phyloP scores from a whole-genome alignment of 345 rosid species.

The Pistacia vera region DNA sequence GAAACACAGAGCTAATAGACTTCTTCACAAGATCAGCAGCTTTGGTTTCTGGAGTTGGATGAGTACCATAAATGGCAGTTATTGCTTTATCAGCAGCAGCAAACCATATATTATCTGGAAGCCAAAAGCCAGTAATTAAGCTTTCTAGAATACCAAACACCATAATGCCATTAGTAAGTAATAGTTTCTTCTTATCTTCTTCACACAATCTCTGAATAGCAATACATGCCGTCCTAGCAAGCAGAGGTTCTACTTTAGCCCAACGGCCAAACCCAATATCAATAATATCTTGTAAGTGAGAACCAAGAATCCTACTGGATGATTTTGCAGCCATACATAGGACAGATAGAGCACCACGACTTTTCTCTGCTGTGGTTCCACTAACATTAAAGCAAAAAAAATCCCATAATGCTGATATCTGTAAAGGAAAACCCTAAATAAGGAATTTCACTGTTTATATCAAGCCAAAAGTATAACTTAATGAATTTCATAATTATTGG shows the following conservation, averaged over 20 bases:
- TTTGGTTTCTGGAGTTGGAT: slow-evolving; percentile 87
- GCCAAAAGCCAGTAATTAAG: slow-evolving; percentile 81
- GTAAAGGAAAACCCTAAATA: slow-evolving; percentile 26
- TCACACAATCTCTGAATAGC: slow-evolving; percentile 86
- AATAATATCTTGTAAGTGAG: slow-evolving; percentile 90
- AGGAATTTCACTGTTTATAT: neutral
- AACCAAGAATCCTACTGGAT: slow-evolving; percentile 72
- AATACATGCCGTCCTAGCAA: slow-evolving; percentile 89
- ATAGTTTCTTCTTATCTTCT: slow-evolving; percentile 77
- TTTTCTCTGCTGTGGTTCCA: slow-evolving; percentile 89
- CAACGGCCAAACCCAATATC: slow-evolving; percentile 99
- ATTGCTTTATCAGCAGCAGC: slow-evolving; percentile 96
- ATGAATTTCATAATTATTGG: neutral
- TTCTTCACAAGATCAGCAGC: slow-evolving; percentile 73
- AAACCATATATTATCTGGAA: slow-evolving; percentile 86
- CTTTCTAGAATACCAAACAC: slow-evolving; percentile 76
- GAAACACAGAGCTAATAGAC: slow-evolving; percentile 63
- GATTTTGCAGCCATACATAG: slow-evolving; percentile 99
- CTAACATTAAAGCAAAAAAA: slow-evolving; percentile 89
- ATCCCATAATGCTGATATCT: slow-evolving; percentile 96
- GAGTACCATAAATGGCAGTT: slow-evolving; percentile 67
- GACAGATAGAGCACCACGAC: slow-evolving; percentile 90
- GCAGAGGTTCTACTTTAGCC: slow-evolving; percentile 95
- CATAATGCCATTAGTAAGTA: slow-evolving; percentile 69
- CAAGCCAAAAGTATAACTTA: neutral